phyloP scores from a whole-genome alignment of 1,139 yeast species.

The Lodderomyces pseudojiufengensis region DNA sequence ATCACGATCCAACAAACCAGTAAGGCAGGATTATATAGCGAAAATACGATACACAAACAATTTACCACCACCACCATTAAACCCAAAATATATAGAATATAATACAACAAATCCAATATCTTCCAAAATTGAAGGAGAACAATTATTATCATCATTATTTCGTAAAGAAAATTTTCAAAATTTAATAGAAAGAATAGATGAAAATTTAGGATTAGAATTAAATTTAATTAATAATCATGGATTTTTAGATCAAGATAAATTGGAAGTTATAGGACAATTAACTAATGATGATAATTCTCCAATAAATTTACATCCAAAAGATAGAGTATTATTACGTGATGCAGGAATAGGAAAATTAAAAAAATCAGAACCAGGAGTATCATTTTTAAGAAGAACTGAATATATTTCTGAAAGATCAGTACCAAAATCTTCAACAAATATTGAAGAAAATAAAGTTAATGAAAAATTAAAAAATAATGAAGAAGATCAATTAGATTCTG shows the following conservation, averaged over 20 bases:
- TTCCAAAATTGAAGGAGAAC: conserved; percentile 52
- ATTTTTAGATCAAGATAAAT: conserved; percentile 49
- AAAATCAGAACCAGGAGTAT: conserved; percentile 58
- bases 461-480: conserved; percentile 15
- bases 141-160: conserved; percentile 68
- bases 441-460: conserved; percentile 15
- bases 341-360: conserved; percentile 52
- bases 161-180: conserved; percentile 70
- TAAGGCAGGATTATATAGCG: conserved; percentile 84
- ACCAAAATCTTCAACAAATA: conserved; percentile 16
- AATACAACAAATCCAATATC: conserved; percentile 37
- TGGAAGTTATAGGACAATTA: conserved; percentile 8
- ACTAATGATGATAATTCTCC: conserved; percentile 16
- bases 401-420: conserved; percentile 58
- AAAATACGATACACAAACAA: conserved; percentile 81
- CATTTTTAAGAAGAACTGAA: conserved; percentile 91
- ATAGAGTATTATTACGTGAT: conserved; percentile 72
- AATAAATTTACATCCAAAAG: conserved; percentile 66
- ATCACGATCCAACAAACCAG: conserved; percentile 29
- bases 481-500: conserved; percentile 50
- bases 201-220: conserved; percentile 72
- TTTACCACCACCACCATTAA: conserved; percentile 90
- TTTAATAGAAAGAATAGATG: conserved; percentile 64
- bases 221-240: conserved; percentile 70
- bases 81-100: conserved; percentile 76